A percentile compares a stretch with the other conserved stretches of the same genome.
Evolutionary conservation across 805 yeast genomes (phyloP).

Genomic region (Hanseniaspora jakobsenii): DNA sequence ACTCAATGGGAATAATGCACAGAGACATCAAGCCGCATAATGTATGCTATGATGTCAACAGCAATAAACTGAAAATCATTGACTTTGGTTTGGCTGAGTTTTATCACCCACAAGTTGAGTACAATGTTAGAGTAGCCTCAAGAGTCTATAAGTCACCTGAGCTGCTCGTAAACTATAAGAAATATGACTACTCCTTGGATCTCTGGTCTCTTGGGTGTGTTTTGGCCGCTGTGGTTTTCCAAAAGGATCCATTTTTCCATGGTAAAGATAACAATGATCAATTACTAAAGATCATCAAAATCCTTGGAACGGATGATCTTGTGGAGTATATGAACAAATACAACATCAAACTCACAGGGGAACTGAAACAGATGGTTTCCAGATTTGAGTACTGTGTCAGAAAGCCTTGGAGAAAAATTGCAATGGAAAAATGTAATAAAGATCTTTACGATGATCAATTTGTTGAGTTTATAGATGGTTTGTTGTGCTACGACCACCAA

Average conservation of each 20-base stretch:
- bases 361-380: conserved; percentile 53
- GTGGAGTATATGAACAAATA: conserved; percentile 59
- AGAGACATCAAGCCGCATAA: conserved; percentile 94
- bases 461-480: conserved; percentile 66
- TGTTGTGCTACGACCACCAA: conserved; percentile 78
- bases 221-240: conserved; percentile 79
- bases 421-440: conserved; percentile 52
- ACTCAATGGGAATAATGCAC: conserved; percentile 92
- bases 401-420: conserved; percentile 74
- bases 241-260: conserved; percentile 83
- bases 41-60: conserved; percentile 81
- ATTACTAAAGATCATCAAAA: conserved; percentile 75
- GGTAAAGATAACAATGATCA: conserved; percentile 88
- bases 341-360: conserved; percentile 55
- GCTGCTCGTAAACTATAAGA: conserved; percentile 68
- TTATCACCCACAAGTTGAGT: conserved; percentile 78
- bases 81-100: conserved; percentile 97
- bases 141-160: conserved; percentile 92
- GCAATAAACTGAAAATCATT: conserved; percentile 59
- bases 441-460: conserved; percentile 54
- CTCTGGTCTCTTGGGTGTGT: conserved; percentile 92
- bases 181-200: conserved; percentile 84
- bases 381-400: conserved; percentile 47
- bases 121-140: conserved; percentile 87
- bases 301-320: conserved; percentile 74